Conservation (phyloP, 768 basidiomycete genomes). For the Austroboletus eburneus region DNA sequence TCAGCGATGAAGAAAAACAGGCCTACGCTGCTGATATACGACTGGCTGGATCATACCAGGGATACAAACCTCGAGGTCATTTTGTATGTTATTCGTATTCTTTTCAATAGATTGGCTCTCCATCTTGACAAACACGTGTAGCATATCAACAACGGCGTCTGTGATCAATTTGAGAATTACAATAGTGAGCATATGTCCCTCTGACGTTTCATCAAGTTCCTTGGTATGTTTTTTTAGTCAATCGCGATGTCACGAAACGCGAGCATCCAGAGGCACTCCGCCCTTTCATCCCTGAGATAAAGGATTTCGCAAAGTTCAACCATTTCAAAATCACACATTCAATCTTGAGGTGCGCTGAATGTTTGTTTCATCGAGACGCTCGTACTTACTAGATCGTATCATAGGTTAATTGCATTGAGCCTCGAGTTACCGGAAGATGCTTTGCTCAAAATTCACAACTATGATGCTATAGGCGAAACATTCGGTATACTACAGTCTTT, state of each 20-base stretch:
- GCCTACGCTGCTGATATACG: conserved; percentile 38
- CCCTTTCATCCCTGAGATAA: conserved; percentile 51
- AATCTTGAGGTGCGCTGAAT: conserved; percentile 35
- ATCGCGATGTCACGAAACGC: conserved; percentile 45
- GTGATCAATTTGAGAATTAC: conserved; percentile 62
- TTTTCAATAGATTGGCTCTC: not conserved
- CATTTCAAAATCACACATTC: conserved; percentile 51
- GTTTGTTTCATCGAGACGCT: not conserved
- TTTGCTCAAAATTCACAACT: conserved; percentile 44
- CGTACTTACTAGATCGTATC: not conserved
- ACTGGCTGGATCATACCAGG: conserved; percentile 45
- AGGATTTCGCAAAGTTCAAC: conserved; percentile 45
- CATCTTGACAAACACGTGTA: conserved; percentile 16
- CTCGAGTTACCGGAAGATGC: conserved; percentile 53
- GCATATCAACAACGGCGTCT: conserved; percentile 60
- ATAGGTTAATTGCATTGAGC: conserved; percentile 47
- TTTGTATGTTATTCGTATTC: conserved; percentile 33
- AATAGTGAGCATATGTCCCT: conserved; percentile 44
- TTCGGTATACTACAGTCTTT: conserved; percentile 29
- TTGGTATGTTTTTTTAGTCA: conserved; percentile 34
- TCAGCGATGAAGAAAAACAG: conserved; percentile 41
- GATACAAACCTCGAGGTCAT: conserved; percentile 49
- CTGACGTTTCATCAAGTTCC: not conserved
- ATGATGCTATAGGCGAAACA: conserved; percentile 38
- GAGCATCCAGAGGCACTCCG: conserved; percentile 47